These are phyloP conservation scores for Porogramme epimiltina DNA, from an alignment of 1,284 basidiomycete genomes.

Conservation along the genomic window DNA sequence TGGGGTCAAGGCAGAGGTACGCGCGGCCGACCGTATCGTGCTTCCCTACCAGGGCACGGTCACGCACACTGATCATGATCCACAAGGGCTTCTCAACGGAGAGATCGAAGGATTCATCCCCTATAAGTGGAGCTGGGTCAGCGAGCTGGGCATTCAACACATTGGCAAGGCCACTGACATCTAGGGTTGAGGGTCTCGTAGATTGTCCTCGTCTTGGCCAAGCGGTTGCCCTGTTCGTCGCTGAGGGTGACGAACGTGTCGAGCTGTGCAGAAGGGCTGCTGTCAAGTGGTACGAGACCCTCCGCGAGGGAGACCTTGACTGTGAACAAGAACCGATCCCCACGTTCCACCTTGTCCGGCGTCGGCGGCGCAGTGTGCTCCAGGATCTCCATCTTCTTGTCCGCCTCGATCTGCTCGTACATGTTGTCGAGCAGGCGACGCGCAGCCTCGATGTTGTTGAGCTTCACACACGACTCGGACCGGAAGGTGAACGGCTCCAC, in stretches of 20 bases:
- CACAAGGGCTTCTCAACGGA: slow-evolving; percentile 89
- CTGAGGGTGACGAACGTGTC: slow-evolving; percentile 96
- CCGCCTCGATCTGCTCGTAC: slow-evolving; percentile 90
- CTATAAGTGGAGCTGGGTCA: slow-evolving; percentile 39
- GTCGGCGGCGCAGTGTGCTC: slow-evolving; percentile 63
- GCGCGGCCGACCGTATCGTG: slow-evolving; percentile 91
- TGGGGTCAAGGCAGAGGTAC: slow-evolving; percentile 91
- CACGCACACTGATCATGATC: slow-evolving; percentile 95
- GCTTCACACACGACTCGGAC: slow-evolving; percentile 92
- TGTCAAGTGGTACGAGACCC: slow-evolving; percentile 74
- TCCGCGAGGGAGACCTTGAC: slow-evolving; percentile 94
- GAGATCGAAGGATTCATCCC: slow-evolving; percentile 97
- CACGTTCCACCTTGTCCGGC: slow-evolving; percentile 54
- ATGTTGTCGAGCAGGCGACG: slow-evolving; percentile 90
- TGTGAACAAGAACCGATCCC: slow-evolving; percentile 84
- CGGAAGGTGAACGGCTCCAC: slow-evolving; percentile 94
- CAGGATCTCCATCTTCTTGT: slow-evolving; percentile 78
- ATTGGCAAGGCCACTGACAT: slow-evolving; percentile 55
- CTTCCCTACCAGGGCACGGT: slow-evolving; percentile 86
- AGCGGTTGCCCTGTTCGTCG: slow-evolving; percentile 86
- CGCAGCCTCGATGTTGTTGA: slow-evolving; percentile 97
- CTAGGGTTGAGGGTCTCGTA: slow-evolving; percentile 90
- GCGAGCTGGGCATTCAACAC: slow-evolving; percentile 1
- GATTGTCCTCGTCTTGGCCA: slow-evolving; percentile 95
- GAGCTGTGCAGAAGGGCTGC: slow-evolving; percentile 66